Evolutionary conservation across 768 basidiomycete species (phyloP).

Genomic region (Boletus subcaerulescens): DNA sequence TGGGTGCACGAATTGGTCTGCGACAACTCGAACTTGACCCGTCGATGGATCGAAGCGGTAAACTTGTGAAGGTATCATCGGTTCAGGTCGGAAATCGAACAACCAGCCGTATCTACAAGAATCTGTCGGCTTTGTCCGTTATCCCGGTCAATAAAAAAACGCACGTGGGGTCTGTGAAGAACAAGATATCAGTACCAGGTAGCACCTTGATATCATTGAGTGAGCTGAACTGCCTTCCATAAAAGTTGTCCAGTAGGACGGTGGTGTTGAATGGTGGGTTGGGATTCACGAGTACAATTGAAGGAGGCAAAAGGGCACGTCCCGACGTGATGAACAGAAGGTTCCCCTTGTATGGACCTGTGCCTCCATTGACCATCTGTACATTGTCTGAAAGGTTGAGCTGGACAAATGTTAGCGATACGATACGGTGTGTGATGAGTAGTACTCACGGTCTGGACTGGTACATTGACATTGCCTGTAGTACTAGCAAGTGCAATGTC

Average conservation of each 20-base stretch:
- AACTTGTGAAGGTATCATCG: slow-evolving; percentile 39
- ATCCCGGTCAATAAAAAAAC: slow-evolving; percentile 19
- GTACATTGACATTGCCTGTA: slow-evolving; percentile 43
- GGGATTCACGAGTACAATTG: slow-evolving; percentile 64
- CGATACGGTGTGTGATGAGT: not conserved
- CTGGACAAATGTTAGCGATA: slow-evolving; percentile 32
- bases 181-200: slow-evolving; percentile 59
- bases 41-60: slow-evolving; percentile 51
- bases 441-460: slow-evolving; percentile 38
- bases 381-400: slow-evolving; percentile 54
- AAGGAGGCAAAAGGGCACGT: slow-evolving; percentile 58
- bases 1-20: slow-evolving; percentile 68
- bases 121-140: not conserved
- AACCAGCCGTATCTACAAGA: slow-evolving; percentile 56
- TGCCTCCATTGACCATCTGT: slow-evolving; percentile 72
- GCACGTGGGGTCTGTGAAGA: slow-evolving; percentile 72
- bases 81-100: slow-evolving; percentile 62
- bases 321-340: slow-evolving; percentile 66
- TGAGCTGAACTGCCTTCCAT: slow-evolving; percentile 79
- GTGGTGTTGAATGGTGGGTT: slow-evolving; percentile 61
- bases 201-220: slow-evolving; percentile 77
- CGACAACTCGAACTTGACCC: slow-evolving; percentile 64
- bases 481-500: slow-evolving; percentile 40
- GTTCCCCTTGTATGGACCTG: slow-evolving; percentile 56
- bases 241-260: slow-evolving; percentile 71